Evolutionary conservation across 2,329 filamentous ascomycete species (phyloP).

Genomic region (Colletotrichum tropicale): DNA sequence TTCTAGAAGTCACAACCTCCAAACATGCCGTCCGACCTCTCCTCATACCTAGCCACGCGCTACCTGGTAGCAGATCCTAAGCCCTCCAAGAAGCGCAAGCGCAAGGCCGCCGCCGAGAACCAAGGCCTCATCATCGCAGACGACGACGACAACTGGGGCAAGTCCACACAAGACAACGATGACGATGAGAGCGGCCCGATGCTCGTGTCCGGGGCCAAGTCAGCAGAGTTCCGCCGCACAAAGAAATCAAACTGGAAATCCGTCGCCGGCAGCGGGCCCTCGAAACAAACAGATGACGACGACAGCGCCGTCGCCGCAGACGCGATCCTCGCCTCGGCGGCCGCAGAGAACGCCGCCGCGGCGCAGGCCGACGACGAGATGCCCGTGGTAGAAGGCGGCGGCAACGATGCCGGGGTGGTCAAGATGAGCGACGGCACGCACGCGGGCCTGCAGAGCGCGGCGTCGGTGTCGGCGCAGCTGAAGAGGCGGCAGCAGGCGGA

Average conservation of each 20-base stretch:
- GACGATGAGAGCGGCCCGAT: slow-evolving; percentile 59
- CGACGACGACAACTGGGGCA: slow-evolving; percentile 64
- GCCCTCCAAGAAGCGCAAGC: slow-evolving; percentile 66
- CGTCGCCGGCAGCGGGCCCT: slow-evolving; percentile 51
- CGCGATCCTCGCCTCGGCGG: slow-evolving; percentile 76
- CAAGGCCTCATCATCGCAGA: slow-evolving; percentile 68
- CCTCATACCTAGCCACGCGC: slow-evolving; percentile 87
- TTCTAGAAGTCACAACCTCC: neutral
- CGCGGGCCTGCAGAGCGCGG: slow-evolving; percentile 85
- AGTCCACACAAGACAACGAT: slow-evolving; percentile 38
- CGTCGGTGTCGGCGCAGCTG: slow-evolving; percentile 74
- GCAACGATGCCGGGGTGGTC: slow-evolving; percentile 47
- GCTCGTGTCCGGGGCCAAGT: slow-evolving; percentile 50
- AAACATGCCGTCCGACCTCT: slow-evolving; percentile 65
- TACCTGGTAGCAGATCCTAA: slow-evolving; percentile 73
- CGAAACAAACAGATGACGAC: slow-evolving; percentile 33
- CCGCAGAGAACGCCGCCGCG: slow-evolving; percentile 66
- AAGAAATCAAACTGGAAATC: slow-evolving; percentile 85
- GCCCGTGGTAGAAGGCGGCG: slow-evolving; percentile 47
- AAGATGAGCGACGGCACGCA: slow-evolving; percentile 88
- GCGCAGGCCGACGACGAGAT: slow-evolving; percentile 52
- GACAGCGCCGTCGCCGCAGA: slow-evolving; percentile 71
- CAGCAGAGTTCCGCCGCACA: slow-evolving; percentile 71
- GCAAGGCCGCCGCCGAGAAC: slow-evolving; percentile 51
- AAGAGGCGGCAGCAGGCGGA: slow-evolving; percentile 71